Conservation (phyloP, 2,329 filamentous ascomycete species). For the Aspergillus neoniger region DNA sequence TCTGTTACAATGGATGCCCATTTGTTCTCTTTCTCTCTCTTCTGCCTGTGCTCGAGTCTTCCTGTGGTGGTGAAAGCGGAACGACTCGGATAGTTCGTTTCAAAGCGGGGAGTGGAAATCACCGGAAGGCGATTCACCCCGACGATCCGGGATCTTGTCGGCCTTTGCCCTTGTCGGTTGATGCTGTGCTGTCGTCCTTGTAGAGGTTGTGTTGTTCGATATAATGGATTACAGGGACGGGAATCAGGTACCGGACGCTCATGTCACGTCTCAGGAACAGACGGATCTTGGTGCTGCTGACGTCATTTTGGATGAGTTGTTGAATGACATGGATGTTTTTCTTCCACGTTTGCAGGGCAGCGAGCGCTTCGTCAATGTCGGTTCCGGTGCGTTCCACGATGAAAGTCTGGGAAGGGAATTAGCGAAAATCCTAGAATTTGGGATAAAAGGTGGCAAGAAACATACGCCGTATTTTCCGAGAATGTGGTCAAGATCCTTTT, state of each 20-base stretch:
- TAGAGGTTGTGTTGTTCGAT: constrained; percentile 70
- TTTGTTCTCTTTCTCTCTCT: background rate
- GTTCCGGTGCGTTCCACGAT: constrained; percentile 87
- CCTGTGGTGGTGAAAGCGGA: background rate
- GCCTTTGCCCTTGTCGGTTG: constrained; percentile 39
- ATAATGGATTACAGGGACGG: constrained; percentile 72
- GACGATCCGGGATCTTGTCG: constrained; percentile 28
- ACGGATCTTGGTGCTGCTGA: constrained; percentile 80
- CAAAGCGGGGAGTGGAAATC: background rate
- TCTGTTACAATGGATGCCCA: background rate
- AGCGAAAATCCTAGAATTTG: background rate
- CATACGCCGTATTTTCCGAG: constrained; percentile 71
- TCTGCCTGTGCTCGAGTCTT: background rate
- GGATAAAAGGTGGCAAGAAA: constrained; percentile 2
- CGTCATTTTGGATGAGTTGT: constrained; percentile 83
- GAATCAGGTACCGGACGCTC: constrained; percentile 77
- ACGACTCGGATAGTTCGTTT: background rate
- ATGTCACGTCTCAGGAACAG: constrained; percentile 76
- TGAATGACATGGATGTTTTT: constrained; percentile 87
- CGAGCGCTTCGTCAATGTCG: constrained; percentile 82
- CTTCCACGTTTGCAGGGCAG: constrained; percentile 77
- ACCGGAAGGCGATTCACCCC: constrained; percentile 22
- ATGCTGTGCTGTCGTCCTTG: constrained; percentile 50
- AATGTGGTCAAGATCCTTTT: constrained; percentile 83
- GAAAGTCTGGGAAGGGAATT: constrained; percentile 55